A percentile compares a stretch with the other conserved stretches of the same genome.
Evolutionary conservation across 116 monocot species (phyloP).

Genomic region (Papilionanthe hybrid): DNA sequence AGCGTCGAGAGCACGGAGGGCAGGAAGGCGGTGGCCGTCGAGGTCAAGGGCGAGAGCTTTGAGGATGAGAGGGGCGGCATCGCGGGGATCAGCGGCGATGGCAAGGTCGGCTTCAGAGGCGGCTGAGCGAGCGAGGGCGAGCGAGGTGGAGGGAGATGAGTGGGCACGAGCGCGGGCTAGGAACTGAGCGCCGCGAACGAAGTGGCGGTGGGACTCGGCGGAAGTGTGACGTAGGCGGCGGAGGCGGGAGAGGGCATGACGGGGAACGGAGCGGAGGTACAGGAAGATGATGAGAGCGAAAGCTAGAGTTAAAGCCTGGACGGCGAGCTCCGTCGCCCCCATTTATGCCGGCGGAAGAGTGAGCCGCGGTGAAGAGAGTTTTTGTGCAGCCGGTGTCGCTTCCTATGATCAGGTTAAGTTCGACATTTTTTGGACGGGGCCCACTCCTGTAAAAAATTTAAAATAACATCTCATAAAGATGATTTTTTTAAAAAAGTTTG

Average conservation of each 20-base stretch:
- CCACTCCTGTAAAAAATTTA: too few relatives aligned
- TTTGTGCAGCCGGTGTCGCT: too few relatives aligned
- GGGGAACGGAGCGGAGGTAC: conserved; percentile 46
- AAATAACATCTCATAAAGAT: too few relatives aligned
- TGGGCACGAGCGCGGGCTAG: conserved; percentile 59
- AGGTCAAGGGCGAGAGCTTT: conserved; percentile 69
- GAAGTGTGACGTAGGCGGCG: conserved; percentile 38
- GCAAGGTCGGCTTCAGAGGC: conserved; percentile 47
- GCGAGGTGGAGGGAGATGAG: conserved; percentile 13
- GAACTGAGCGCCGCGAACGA: conserved; percentile 70
- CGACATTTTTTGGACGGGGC: too few relatives aligned
- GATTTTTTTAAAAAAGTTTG: too few relatives aligned
- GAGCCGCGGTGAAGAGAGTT: too few relatives aligned
- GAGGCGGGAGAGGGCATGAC: conserved; percentile 36
- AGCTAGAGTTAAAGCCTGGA: conserved; percentile 45
- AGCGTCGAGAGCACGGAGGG: conserved; percentile 53
- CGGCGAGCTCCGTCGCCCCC: conserved; percentile 25
- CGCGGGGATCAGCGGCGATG: conserved; percentile 62
- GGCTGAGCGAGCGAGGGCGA: conserved; percentile 53
- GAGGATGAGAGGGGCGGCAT: conserved; percentile 76
- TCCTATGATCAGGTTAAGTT: too few relatives aligned
- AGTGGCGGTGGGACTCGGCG: conserved; percentile 64
- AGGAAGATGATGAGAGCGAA: conserved; percentile 32
- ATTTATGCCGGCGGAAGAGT: neutral
- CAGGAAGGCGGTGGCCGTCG: conserved; percentile 51